Evolutionary conservation across 768 basidiomycete species (phyloP), one percentile per base, ranked within the genome.

Genomic region (Mrakia gelida): DNA sequence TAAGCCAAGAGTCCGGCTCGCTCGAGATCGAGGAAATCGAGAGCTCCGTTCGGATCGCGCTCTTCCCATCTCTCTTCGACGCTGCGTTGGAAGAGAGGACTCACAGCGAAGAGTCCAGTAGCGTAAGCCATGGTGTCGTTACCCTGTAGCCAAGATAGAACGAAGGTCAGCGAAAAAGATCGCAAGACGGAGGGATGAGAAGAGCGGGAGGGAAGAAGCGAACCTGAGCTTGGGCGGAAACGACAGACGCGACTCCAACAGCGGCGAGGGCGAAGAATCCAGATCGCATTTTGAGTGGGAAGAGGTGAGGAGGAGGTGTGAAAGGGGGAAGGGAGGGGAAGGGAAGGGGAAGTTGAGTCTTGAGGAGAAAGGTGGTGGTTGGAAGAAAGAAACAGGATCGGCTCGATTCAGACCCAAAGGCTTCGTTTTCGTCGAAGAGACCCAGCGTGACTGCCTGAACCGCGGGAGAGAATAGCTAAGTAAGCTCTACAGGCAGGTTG

Each of bases 101-200:
- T 21, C 67, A 70, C 67, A 13, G 67, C 13, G 41, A 70, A 70
- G 38, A 70, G 67, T 21, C 67, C 67, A 43, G 67, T 70, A 38
- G 67, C 67, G 67, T 70, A 70, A 26, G 67, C 41, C 18, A 70
- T 34, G 26, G 67, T 70, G 23, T 34, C 67, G 38, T 70, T 70
- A 7, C 41, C 18, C 18, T 38, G 67, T n/a, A 70, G 41, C 8
- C 1, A 34, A 34, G 34, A 38, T 26, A 15, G 5, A 34, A 15
- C 63, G 41, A 26, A 38, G 21, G 34, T 70, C 67, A 41, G 34
- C 38, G 38, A 41, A 38, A 43, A 70, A 13, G 23, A 70, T 16
- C 34, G 9, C 3, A 38, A 23, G 13, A 11, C 9, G 38, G 65
- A n/a, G 38, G 8, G 38, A 3, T 8, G 38, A 38, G 38, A 8